These are phyloP conservation scores for Musa troglodytarum DNA, from an alignment of 176 grass and related monocot genomes.

Conservation along the genomic window DNA sequence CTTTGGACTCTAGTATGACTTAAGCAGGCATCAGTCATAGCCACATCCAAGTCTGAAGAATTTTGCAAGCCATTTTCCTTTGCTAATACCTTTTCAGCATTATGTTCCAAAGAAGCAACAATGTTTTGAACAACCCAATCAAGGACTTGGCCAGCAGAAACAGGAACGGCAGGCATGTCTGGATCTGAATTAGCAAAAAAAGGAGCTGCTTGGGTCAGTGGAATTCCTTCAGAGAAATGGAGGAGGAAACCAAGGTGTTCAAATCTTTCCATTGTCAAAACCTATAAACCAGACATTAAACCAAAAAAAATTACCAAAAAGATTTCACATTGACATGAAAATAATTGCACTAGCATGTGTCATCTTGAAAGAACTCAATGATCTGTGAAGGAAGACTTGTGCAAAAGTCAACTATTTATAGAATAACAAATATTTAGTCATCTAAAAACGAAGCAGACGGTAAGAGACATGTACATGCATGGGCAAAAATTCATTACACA, in stretches of 20 bases:
- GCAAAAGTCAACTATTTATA: neutral
- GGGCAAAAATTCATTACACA: neutral
- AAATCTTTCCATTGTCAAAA: constrained; percentile 25
- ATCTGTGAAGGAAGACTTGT: neutral
- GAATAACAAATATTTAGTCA: neutral
- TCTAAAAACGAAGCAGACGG: neutral
- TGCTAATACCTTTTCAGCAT: constrained; percentile 12
- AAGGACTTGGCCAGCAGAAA: constrained; percentile 19
- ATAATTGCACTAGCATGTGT: neutral
- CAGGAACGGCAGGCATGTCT: constrained; percentile 23
- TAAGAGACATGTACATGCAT: neutral
- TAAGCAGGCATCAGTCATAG: constrained; percentile 22
- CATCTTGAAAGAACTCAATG: neutral
- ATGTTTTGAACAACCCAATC: constrained; percentile 24
- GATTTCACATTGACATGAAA: neutral
- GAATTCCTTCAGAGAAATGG: constrained; percentile 18
- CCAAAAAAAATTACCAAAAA: neutral
- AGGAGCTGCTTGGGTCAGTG: constrained; percentile 20
- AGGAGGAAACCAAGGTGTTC: constrained; percentile 19
- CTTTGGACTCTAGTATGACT: constrained; percentile 12
- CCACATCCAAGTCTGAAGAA: constrained; percentile 14
- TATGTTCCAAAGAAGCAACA: constrained; percentile 20
- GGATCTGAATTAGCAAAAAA: constrained; percentile 32
- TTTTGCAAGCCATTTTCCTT: constrained; percentile 18
- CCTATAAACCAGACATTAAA: neutral